These are phyloP conservation scores for Intubia oerlemansii DNA, from an alignment of 2,329 filamentous ascomycete species.

Conservation along the genomic window DNA sequence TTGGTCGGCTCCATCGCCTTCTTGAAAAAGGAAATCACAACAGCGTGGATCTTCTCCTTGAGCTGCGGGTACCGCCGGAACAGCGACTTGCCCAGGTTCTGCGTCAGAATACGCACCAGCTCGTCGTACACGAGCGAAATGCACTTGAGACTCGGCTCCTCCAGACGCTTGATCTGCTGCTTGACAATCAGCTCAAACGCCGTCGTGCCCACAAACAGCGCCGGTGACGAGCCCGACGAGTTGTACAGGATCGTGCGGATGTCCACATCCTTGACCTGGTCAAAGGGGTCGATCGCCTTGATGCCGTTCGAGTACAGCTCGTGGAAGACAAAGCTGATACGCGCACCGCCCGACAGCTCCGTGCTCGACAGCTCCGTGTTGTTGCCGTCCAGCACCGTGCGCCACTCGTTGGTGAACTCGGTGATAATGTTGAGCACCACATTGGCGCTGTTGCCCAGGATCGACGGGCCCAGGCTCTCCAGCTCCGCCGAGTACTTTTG, in stretches of 20 bases:
- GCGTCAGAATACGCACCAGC: slow-evolving; percentile 80
- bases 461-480: slow-evolving; percentile 66
- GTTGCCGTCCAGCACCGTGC: slow-evolving; percentile 87
- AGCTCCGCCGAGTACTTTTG: slow-evolving; percentile 81
- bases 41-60: slow-evolving; percentile 90
- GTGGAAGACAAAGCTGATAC: slow-evolving; percentile 99
- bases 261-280: slow-evolving; percentile 90
- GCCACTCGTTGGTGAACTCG: slow-evolving; percentile 95
- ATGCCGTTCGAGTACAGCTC: slow-evolving; percentile 94
- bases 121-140: slow-evolving; percentile 95
- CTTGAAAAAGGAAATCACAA: slow-evolving; percentile 91
- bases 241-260: slow-evolving; percentile 96
- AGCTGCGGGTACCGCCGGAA: slow-evolving; percentile 85
- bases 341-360: slow-evolving; percentile 85
- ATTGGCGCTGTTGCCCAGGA: slow-evolving; percentile 89
- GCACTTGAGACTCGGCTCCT: slow-evolving; percentile 94
- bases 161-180: slow-evolving; percentile 89
- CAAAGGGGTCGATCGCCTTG: slow-evolving; percentile 94
- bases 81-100: slow-evolving; percentile 69
- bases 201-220: slow-evolving; percentile 88
- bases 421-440: slow-evolving; percentile 98
- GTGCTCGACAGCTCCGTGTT: slow-evolving; percentile 88
- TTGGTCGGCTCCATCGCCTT: slow-evolving; percentile 97
- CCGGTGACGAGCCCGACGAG: slow-evolving; percentile 93
- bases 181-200: slow-evolving; percentile 99